A percentile compares a stretch with the other conserved stretches of the same genome.
Evolutionary conservation across 495 filamentous ascomycete genomes (phyloP).

Genomic region (Cryomyces minteri): DNA sequence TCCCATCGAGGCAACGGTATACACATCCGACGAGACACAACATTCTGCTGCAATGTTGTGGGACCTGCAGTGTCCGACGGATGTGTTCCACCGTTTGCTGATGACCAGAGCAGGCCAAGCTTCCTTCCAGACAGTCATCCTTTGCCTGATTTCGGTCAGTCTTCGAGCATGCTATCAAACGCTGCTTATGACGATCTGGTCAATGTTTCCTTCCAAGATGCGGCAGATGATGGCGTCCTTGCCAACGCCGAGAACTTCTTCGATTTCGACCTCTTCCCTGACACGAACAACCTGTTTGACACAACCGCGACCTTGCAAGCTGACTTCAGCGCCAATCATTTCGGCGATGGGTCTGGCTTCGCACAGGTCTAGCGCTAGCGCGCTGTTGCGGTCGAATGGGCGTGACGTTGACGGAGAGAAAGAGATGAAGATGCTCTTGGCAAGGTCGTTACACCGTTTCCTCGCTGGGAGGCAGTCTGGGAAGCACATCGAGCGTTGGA

Average conservation of each 20-base stretch:
- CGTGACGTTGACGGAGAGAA: too few species aligned
- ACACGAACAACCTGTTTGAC: not conserved
- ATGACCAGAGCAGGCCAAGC: not conserved
- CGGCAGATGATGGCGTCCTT: not conserved
- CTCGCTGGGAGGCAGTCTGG: too few species aligned
- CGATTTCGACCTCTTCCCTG: not conserved
- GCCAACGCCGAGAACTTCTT: not conserved
- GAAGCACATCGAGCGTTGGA: too few species aligned
- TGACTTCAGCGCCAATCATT: not conserved
- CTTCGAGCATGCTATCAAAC: not conserved
- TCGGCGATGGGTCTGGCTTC: not conserved
- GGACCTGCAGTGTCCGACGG: conserved; percentile 99
- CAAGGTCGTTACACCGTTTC: too few species aligned
- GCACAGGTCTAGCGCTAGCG: not conserved
- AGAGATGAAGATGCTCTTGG: too few species aligned
- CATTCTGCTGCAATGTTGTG: conserved; percentile 99
- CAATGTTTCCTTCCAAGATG: not conserved
- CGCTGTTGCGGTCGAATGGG: too few species aligned
- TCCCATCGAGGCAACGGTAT: too few species aligned
- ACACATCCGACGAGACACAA: conserved; percentile 54
- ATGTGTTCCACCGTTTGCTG: not conserved
- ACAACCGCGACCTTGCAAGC: not conserved
- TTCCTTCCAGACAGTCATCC: not conserved
- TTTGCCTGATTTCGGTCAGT: not conserved
- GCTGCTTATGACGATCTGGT: not conserved